Base-by-base conservation (phyloP, 352 stramenopile species). In the Phytophthora rubi region DNA sequence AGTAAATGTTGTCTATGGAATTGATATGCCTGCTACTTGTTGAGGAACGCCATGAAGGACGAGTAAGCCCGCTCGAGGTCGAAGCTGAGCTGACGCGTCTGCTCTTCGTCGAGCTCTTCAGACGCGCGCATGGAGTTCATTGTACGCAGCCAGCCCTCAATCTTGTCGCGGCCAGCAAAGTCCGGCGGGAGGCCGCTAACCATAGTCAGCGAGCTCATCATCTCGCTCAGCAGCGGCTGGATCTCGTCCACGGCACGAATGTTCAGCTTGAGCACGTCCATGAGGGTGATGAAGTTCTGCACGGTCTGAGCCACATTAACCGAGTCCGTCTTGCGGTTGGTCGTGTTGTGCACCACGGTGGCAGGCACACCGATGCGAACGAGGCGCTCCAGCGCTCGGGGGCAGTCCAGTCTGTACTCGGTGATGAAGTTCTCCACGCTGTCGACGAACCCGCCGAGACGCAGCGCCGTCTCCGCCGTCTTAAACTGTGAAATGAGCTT, bases 401-500 rank as follows among this genome's bases (percentile, higher is more conserved):
- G 97, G 71, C 97, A 99, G 83, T 99, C 97, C 79, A 99, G 91
- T 37, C 97, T 90, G 80, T 99, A 99, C 32, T 97, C 71, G 52
- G 85, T 76, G 70, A 99, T 97, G 79, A 99, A 99, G 8, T 72
- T 71, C 64, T 94, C 85, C 18, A 93, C 84, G 47, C 74, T 79
- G 26, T 81, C 64, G 7, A 93, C 78, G 54, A 92, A 92, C 10
- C 89, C 85, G 39, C 88, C 82, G 18, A 92, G 73, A 10, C 97
- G 77, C 47, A 98, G 86, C 28, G 93, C 94, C 45, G 92, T 97
- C 83, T 99, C 97, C 6, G 97, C 96, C 16, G 97, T 97, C 75
- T 98, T 98, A 87, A 98, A 99, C 83, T 99, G 97, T 18, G 93
- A 98, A 67, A 99, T 98, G 7, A 99, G 83, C 76, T 98, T 98